phyloP scores from a whole-genome alignment of 2,329 filamentous ascomycete species.

The Claviceps quebecensis region DNA sequence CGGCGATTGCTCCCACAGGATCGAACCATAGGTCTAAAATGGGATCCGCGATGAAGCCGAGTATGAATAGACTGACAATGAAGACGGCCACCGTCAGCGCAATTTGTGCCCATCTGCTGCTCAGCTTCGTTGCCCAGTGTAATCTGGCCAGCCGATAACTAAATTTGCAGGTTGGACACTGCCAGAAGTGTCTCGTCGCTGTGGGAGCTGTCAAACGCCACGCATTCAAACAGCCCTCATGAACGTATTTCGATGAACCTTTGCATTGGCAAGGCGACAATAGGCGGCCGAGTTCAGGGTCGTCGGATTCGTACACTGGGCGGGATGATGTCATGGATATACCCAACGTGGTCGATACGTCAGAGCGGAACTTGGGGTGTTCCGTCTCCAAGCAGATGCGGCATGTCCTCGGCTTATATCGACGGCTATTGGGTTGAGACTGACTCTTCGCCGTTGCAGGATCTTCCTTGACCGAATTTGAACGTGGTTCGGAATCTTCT shows the following conservation, averaged over 20 bases:
- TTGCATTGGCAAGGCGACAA: conserved; percentile 88
- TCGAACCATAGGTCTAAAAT: conserved; percentile 83
- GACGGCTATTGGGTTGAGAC: conserved; percentile 14
- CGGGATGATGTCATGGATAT: conserved; percentile 19
- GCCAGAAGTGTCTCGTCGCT: conserved; percentile 59
- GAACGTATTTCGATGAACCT: conserved; percentile 84
- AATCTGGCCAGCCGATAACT: conserved; percentile 67
- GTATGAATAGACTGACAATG: conserved; percentile 56
- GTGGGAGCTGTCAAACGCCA: conserved; percentile 66
- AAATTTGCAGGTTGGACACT: conserved; percentile 80
- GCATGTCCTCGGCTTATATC: conserved; percentile 63
- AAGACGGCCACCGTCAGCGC: conserved; percentile 60
- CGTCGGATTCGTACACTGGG: conserved; percentile 55
- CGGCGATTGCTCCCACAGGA: conserved; percentile 48
- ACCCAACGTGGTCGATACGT: conserved; percentile 18
- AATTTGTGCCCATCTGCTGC: conserved; percentile 53
- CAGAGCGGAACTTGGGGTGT: conserved; percentile 31
- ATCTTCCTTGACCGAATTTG: not conserved
- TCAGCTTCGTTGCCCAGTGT: conserved; percentile 57
- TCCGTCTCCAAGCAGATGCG: conserved; percentile 74
- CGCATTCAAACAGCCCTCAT: conserved; percentile 72
- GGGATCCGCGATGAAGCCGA: conserved; percentile 87
- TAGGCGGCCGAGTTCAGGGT: conserved; percentile 59
- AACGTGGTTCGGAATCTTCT: not conserved
- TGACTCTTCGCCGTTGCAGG: conserved; percentile 5